Evolutionary conservation across 371 early-diverging fungal species (phyloP).

Genomic region (Mortierella sp.): DNA sequence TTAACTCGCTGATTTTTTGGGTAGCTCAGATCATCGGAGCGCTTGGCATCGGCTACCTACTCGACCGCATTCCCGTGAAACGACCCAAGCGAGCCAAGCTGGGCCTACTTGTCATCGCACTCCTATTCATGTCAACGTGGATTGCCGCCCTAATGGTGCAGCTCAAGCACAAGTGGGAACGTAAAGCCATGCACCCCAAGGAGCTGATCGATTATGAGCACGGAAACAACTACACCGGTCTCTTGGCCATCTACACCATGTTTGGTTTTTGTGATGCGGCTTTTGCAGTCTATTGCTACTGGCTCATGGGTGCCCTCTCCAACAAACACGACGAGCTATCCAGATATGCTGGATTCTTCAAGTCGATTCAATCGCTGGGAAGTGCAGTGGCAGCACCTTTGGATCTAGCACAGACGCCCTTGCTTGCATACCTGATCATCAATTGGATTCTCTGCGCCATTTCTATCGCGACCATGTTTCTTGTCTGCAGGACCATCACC

Average conservation of each 20-base stretch:
- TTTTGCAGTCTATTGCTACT: slow-evolving; percentile 69
- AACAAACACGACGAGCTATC: slow-evolving; percentile 77
- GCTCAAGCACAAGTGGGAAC: slow-evolving; percentile 58
- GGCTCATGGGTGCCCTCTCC: slow-evolving; percentile 83
- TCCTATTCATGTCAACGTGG: slow-evolving; percentile 75
- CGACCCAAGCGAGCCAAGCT: slow-evolving; percentile 66
- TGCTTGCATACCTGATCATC: slow-evolving; percentile 55
- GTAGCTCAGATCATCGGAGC: slow-evolving; percentile 76
- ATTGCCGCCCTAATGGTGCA: slow-evolving; percentile 72
- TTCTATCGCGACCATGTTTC: slow-evolving; percentile 53
- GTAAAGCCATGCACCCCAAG: not conserved
- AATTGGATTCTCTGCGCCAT: slow-evolving; percentile 57
- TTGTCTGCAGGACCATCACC: slow-evolving; percentile 50
- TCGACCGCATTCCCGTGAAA: slow-evolving; percentile 62
- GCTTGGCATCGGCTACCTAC: slow-evolving; percentile 63
- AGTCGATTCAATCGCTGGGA: slow-evolving; percentile 59
- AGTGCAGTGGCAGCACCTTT: slow-evolving; percentile 57
- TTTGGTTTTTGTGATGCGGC: slow-evolving; percentile 80
- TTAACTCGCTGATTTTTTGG: slow-evolving; percentile 82
- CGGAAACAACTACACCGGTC: slow-evolving; percentile 59
- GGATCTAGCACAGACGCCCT: slow-evolving; percentile 44
- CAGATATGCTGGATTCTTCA: slow-evolving; percentile 76
- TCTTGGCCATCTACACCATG: slow-evolving; percentile 70
- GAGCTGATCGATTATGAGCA: slow-evolving; percentile 54
- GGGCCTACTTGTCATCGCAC: slow-evolving; percentile 60